Base-by-base conservation (phyloP, 352 stramenopile species). In the Nothophytophthora sp. region DNA sequence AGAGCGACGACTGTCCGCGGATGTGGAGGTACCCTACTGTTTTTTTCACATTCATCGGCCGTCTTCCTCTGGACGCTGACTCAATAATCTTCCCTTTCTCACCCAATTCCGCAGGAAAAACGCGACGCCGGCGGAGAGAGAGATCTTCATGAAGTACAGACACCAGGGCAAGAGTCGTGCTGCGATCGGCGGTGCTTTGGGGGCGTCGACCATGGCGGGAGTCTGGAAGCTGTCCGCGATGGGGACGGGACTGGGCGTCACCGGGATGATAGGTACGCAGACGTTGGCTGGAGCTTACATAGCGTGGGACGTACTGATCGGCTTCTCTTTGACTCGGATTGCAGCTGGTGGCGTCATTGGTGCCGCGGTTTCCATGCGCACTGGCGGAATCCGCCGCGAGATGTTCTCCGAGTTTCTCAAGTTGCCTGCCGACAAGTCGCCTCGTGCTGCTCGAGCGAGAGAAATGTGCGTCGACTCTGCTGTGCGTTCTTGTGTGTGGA, bases 401-500 rank as follows among this genome's bases (percentile, higher is more conserved):
- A 15, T 65, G 50, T 42, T 65, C 32, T 55, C 50, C 11, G 43
- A 60, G 20, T 29, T 65, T 9, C 56, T 65, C 8, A 36, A 47
- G 23, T 43, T 65, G 40, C 50, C 56, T 29, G 33, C 24, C 11
- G 56, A 60, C 6, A 46, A 60, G 33, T 44, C 56, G 11, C 56
- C 56, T 3, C 50, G 47, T 13, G 50, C 56, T 7, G 56, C 56
- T 12, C 49, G 60, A 38, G 56, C 41, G n/a, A 52, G 51, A 36
- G 41, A 53, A 47, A 55, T 61, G 53, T 61, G 16, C 19, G 46
- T 39, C 9, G 22, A 5, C 30, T 38, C 7, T 38, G 32, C 15
- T n/a, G 13, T 38, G 32, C 19, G n/a, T 38, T 16, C 32, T 38
- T n/a, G 11, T 46, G 28, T 35, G n/a, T n/a, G n/a, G n/a, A n/a